Percentiles rank a stretch among this genome's conserved stretches.
These are phyloP conservation scores for Euphorbia schlechtendalii DNA, from an alignment of 441 rosid genomes.

Conservation along the genomic window DNA sequence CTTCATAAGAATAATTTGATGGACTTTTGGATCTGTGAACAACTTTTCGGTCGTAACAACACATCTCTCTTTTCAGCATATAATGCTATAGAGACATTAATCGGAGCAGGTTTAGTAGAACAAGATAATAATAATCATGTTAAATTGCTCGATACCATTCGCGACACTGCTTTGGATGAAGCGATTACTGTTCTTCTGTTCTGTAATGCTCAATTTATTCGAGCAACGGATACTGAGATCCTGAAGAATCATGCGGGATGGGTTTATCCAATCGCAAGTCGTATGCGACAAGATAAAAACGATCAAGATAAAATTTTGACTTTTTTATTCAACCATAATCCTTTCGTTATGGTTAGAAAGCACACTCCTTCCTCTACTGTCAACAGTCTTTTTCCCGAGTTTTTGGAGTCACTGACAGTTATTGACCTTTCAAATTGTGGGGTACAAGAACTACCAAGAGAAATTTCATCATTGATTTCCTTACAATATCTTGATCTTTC, in stretches of 20 bases:
- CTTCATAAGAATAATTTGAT: background rate
- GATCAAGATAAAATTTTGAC: background rate
- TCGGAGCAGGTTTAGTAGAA: conserved; percentile 13
- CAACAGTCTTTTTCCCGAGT: conserved; percentile 1
- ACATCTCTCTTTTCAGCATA: background rate
- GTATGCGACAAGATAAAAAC: background rate
- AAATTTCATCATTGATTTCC: background rate
- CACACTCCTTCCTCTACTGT: too few species aligned
- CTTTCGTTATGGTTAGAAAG: background rate
- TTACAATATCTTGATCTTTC: conserved; percentile 3
- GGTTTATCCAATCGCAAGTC: background rate
- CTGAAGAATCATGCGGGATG: background rate
- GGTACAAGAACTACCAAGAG: background rate
- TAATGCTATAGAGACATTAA: background rate
- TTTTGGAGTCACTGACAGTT: background rate
- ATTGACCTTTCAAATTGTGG: background rate
- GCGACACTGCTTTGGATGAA: conserved; percentile 18
- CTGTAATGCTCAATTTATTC: background rate
- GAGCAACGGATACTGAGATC: background rate
- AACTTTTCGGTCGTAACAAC: background rate
- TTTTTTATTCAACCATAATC: conserved; percentile 6
- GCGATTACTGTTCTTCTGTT: background rate
- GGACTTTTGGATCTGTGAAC: conserved; percentile 21
- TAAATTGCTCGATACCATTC: conserved; percentile 21
- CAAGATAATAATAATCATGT: background rate